Conservation (phyloP, 768 basidiomycete genomes). For the Asterophora lycoperdoides region DNA sequence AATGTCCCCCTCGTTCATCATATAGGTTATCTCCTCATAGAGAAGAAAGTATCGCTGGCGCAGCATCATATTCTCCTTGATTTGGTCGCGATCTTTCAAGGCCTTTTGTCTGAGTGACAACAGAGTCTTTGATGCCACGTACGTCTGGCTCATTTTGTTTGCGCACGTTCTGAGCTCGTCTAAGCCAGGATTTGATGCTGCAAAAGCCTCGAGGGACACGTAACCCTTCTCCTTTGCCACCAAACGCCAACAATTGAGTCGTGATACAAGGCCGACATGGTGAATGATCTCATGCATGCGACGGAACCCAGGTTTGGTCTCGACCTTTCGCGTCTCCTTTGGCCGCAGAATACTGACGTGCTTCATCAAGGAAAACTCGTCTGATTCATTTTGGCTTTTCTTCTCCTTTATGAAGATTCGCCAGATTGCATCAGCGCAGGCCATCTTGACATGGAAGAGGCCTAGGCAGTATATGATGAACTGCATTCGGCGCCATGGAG, state of each 20-base stretch:
- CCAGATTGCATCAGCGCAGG: conserved; percentile 22
- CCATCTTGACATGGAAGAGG: conserved; percentile 27
- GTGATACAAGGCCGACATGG: conserved; percentile 16
- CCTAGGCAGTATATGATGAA: conserved; percentile 17
- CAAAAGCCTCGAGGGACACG: too few species aligned
- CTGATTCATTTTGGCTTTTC: conserved; percentile 9
- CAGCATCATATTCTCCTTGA: background rate
- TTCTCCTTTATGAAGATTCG: conserved; percentile 16
- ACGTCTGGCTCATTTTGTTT: too few species aligned
- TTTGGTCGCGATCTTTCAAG: background rate
- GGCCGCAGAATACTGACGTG: conserved; percentile 19
- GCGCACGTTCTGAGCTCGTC: too few species aligned
- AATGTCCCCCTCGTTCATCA: conserved; percentile 29
- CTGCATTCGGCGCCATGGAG: conserved; percentile 13
- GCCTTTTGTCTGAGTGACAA: too few species aligned
- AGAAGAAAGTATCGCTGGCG: background rate
- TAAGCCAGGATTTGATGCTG: too few species aligned
- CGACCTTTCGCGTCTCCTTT: conserved; percentile 23
- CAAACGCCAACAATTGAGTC: conserved; percentile 26
- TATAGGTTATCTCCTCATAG: conserved; percentile 19
- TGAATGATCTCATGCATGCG: conserved; percentile 29
- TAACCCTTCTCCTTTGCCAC: too few species aligned
- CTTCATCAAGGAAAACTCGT: conserved; percentile 16
- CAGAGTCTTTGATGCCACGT: too few species aligned
- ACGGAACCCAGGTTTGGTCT: conserved; percentile 26